Evolutionary conservation across 163 green algal genomes (phyloP).

Genomic region (Volvox carteri): DNA sequence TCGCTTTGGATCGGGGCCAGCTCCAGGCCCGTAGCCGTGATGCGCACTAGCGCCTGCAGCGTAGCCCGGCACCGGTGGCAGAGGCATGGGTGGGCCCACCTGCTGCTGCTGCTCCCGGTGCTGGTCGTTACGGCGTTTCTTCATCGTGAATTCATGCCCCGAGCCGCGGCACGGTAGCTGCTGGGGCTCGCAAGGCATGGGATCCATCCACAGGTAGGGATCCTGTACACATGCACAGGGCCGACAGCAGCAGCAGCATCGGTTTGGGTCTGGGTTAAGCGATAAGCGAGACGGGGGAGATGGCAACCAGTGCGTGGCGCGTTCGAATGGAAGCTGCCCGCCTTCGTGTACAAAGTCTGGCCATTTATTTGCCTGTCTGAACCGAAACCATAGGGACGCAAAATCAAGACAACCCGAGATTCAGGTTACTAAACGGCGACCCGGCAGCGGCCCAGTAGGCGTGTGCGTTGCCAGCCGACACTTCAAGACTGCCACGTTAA

Average conservation of each 20-base stretch:
- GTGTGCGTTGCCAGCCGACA: too few relatives aligned
- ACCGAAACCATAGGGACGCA: too few relatives aligned
- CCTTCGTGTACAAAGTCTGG: too few relatives aligned
- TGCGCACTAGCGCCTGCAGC: background rate
- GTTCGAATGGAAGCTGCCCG: too few relatives aligned
- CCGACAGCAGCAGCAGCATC: background rate
- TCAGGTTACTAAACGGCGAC: too few relatives aligned
- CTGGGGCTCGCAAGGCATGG: conserved; percentile 68
- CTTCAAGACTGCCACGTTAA: too few relatives aligned
- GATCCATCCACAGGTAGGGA: conserved; percentile 72
- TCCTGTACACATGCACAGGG: conserved; percentile 62
- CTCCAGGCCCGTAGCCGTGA: background rate
- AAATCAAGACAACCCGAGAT: too few relatives aligned
- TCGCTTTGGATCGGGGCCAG: conserved; percentile 26
- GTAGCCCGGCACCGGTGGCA: conserved; percentile 28
- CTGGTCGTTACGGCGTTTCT: conserved; percentile 73
- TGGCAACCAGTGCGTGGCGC: too few relatives aligned
- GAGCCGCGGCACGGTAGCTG: conserved; percentile 79
- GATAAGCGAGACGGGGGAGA: too few relatives aligned
- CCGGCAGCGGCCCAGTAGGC: too few relatives aligned
- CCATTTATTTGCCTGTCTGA: too few relatives aligned
- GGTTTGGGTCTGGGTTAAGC: too few relatives aligned
- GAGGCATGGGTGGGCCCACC: background rate
- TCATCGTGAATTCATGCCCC: conserved; percentile 89
- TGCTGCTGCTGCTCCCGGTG: conserved; percentile 29